Base-by-base conservation (phyloP, 192 early-diverging fungal genomes). In the Umbelopsis sp. region DNA sequence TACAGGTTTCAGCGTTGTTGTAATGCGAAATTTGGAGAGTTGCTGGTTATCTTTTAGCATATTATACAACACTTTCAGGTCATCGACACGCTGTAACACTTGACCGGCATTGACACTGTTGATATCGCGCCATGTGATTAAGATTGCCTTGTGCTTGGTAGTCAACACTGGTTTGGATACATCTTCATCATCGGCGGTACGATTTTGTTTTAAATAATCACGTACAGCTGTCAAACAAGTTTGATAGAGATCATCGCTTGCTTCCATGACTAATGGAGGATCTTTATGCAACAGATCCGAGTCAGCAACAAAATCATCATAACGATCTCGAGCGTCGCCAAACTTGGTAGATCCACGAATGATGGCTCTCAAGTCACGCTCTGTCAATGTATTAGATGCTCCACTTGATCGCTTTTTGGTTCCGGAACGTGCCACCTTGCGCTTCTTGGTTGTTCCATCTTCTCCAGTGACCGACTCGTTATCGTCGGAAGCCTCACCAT, bases 301-400 rank as follows among this genome's bases (percentile, higher is more conserved):
- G 33, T 96, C 94, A 9, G 80, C 77, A 1, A 97, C 90, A 11
- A 98, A 91, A 52, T 94, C 88, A 27, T 91, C 90, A 72, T 88
- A 94, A 18, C 94, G 90, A 49, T 81, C 66, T n/a, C 91, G 88
- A 22, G 92, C 78, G 70, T 90, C 87, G 27, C 97, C 98, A 78
- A 90, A 99, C 67, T 91, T 91, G 50, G 92, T 83, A 41, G 99
- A 75, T 3, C 88, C 89, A 23, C 90, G 88, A 49, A 89, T 82
- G 37, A 99, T 78, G 21, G 93, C 91, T 3, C 94, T 81, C n/a
- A 93, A 74, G 50, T 97, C 94, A 79, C 95, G 95, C 51, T 91
- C 89, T 8, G 84, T 83, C 41, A 98, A 75, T 18, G 74, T 78
- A 47, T 74, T 65, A 3, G 69, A 22, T 13, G 35, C 49, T 15